A percentile compares a stretch with the other conserved stretches of the same genome.
Evolutionary conservation across 306 rosid species (phyloP).

Genomic region (Fragaria nilgerrensis): DNA sequence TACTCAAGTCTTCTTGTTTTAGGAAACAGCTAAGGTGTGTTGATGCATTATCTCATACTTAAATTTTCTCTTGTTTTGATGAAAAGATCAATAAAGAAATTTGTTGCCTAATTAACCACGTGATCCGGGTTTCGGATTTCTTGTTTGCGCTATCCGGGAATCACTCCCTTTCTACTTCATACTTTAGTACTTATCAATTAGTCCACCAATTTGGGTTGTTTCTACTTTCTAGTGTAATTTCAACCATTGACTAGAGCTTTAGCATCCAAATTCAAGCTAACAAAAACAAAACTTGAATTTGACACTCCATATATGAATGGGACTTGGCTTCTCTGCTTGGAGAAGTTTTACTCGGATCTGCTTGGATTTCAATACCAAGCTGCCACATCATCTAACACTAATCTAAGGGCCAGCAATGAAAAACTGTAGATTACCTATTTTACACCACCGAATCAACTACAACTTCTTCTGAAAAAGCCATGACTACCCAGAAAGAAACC

Average conservation of each 20-base stretch:
- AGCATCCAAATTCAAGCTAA: not conserved
- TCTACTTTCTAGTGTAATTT: not conserved
- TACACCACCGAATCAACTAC: too few species aligned
- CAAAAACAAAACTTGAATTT: not conserved
- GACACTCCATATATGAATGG: not conserved
- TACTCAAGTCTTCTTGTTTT: not conserved
- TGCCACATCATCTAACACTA: too few species aligned
- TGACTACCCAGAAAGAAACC: too few species aligned
- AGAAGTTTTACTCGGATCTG: too few species aligned
- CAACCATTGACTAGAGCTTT: conserved; percentile 7
- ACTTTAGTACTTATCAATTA: not conserved
- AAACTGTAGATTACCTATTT: too few species aligned
- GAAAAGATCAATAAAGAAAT: not conserved
- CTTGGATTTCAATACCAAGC: too few species aligned
- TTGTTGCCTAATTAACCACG: not conserved
- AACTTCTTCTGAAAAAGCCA: too few species aligned
- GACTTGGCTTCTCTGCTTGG: too few species aligned
- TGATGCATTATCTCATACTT: too few species aligned
- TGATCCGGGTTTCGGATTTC: not conserved
- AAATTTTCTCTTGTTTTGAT: not conserved
- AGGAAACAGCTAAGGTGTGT: accelerated
- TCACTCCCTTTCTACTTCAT: not conserved
- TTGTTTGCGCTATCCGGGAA: not conserved
- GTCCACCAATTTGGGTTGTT: not conserved
- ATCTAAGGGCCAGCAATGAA: too few species aligned